Conservation (phyloP, 2,329 filamentous ascomycete genomes). For the Ophiognomonia clavigignenti-juglandacearum region DNA sequence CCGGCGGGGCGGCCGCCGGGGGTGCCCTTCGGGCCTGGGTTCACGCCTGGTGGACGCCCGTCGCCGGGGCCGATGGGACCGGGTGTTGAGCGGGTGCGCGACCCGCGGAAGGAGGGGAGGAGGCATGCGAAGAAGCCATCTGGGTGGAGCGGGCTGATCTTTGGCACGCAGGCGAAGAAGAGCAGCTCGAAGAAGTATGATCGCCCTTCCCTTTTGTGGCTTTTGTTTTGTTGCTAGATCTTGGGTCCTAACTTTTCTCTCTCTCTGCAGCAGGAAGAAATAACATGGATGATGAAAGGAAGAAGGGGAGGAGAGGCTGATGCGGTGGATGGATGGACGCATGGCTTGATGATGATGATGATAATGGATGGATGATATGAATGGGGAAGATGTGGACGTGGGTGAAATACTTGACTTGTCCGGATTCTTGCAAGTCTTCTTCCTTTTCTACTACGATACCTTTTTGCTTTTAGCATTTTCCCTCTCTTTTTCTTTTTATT, state of each 20-base stretch:
- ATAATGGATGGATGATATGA: conserved; percentile 3
- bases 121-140: conserved; percentile 4
- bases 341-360: not conserved
- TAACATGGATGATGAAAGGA: too few relatives aligned
- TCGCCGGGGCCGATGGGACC: not conserved
- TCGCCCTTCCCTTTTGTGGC: conserved; percentile 2
- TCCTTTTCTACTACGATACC: conserved; percentile 5
- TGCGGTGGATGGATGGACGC: conserved; percentile 1
- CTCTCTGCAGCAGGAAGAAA: not conserved
- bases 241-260: not conserved
- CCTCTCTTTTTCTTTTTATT: not conserved
- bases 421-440: too few relatives aligned
- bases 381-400: too few relatives aligned
- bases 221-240: not conserved
- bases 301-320: too few relatives aligned
- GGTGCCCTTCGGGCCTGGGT: not conserved
- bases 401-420: not conserved
- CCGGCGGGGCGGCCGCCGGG: not conserved
- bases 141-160: conserved; percentile 1
- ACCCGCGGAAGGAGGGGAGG: conserved; percentile 23
- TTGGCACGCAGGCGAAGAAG: conserved; percentile 22
- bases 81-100: conserved; percentile 22
- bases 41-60: not conserved
- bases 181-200: conserved; percentile 26
- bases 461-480: not conserved